These are phyloP conservation scores for Tulasnella sp. DNA, from an alignment of 768 basidiomycete species.

Conservation along the genomic window DNA sequence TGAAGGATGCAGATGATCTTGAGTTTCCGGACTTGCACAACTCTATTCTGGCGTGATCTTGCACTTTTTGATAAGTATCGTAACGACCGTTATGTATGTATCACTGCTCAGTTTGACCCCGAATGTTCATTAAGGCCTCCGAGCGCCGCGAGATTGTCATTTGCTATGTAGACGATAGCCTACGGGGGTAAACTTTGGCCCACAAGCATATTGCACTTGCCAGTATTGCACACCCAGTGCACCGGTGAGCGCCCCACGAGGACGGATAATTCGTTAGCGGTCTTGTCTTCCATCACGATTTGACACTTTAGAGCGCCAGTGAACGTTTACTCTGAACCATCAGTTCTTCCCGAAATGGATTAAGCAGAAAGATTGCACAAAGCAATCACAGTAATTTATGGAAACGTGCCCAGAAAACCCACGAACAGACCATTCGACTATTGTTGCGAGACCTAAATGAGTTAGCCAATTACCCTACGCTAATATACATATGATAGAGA, in stretches of 20 bases:
- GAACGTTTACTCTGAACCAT: too few relatives aligned
- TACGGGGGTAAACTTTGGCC: too few relatives aligned
- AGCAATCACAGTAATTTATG: too few relatives aligned
- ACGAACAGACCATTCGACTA: too few relatives aligned
- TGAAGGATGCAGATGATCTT: neutral
- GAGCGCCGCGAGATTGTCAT: too few relatives aligned
- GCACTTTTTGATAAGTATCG: constrained; percentile 2
- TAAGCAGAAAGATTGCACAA: too few relatives aligned
- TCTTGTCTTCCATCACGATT: neutral
- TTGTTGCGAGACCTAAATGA: too few relatives aligned
- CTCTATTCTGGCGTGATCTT: neutral
- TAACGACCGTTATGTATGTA: constrained; percentile 8
- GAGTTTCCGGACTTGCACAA: neutral
- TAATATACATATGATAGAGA: too few relatives aligned
- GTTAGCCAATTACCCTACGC: too few relatives aligned
- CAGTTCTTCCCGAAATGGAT: too few relatives aligned
- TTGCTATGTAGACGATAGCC: too few relatives aligned
- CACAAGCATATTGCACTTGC: neutral
- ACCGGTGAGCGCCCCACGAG: neutral
- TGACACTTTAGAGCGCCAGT: neutral
- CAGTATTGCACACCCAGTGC: neutral
- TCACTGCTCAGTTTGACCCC: neutral
- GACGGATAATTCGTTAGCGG: neutral
- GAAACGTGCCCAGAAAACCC: too few relatives aligned
- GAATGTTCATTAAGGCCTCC: neutral